Conservation (phyloP, 1,284 basidiomycete species). For the Ceratobasidium sp. region DNA sequence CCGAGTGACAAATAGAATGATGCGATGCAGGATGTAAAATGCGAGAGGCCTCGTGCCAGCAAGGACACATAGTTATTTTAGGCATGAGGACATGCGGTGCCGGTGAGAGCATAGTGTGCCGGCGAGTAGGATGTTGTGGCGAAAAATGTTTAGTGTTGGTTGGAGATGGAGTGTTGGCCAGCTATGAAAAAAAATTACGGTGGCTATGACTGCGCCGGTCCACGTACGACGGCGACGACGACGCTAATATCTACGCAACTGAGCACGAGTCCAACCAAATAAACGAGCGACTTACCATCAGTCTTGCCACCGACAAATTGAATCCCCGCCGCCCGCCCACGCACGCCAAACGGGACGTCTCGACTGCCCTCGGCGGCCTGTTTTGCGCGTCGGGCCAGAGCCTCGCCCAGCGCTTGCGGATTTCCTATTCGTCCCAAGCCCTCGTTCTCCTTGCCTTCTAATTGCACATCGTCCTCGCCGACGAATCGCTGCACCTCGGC, state of each 20-base stretch:
- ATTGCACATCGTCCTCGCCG: slow-evolving; percentile 46
- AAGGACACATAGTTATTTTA: slow-evolving; percentile 8
- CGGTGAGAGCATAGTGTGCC: not conserved
- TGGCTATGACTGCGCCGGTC: slow-evolving; percentile 21
- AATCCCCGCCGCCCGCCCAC: slow-evolving; percentile 53
- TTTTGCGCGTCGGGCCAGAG: slow-evolving; percentile 57
- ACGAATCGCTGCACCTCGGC: slow-evolving; percentile 83
- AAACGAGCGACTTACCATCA: slow-evolving; percentile 60
- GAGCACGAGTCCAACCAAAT: not conserved
- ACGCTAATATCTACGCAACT: slow-evolving; percentile 63
- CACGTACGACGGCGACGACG: slow-evolving; percentile 51
- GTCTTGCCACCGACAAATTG: slow-evolving; percentile 73
- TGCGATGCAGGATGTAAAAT: not conserved
- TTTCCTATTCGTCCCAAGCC: slow-evolving; percentile 48
- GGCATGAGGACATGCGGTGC: not conserved
- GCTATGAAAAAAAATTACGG: too few species aligned
- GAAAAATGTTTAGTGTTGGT: too few species aligned
- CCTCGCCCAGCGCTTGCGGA: slow-evolving; percentile 37
- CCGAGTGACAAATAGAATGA: not conserved
- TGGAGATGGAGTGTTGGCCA: too few species aligned
- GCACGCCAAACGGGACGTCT: slow-evolving; percentile 31
- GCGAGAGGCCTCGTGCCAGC: not conserved
- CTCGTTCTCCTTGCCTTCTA: not conserved
- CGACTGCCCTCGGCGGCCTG: slow-evolving; percentile 49
- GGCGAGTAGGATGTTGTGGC: not conserved